Evolutionary conservation across 352 stramenopile genomes (phyloP).

Genomic region (Discostella stelligera): DNA sequence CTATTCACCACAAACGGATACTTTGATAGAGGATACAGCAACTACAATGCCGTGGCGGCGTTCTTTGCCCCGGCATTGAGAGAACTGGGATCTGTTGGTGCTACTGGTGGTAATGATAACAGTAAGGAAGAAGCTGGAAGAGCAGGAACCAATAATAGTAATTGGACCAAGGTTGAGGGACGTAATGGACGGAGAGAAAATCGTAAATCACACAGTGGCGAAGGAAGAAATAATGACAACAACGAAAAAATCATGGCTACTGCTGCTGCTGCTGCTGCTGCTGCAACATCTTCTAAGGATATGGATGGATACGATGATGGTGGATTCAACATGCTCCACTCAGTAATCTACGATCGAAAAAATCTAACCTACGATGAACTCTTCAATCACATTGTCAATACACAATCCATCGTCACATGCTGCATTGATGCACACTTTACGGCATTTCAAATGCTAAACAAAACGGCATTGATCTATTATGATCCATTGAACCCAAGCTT

Average conservation of each 20-base stretch:
- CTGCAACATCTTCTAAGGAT: not conserved
- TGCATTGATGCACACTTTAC: conserved; percentile 72
- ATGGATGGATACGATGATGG: conserved; percentile 3
- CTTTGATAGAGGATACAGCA: conserved; percentile 62
- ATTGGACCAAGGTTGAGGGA: not conserved
- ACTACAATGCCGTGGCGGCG: conserved; percentile 62
- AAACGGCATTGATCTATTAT: conserved; percentile 51
- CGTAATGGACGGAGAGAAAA: not conserved
- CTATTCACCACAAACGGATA: conserved; percentile 49
- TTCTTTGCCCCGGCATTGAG: conserved; percentile 53
- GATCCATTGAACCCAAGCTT: conserved; percentile 43
- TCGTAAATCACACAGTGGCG: not conserved
- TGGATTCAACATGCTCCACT: conserved; percentile 54
- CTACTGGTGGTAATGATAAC: not conserved
- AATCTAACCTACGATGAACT: conserved; percentile 69
- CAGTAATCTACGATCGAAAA: conserved; percentile 62
- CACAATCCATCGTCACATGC: conserved; percentile 58
- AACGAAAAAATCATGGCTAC: conserved; percentile 3
- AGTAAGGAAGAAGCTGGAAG: not conserved
- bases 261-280: not conserved
- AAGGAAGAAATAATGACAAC: not conserved
- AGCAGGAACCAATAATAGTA: not conserved
- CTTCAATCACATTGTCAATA: conserved; percentile 49
- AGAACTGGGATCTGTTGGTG: conserved; percentile 11
- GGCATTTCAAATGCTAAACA: conserved; percentile 55